Evolutionary conservation across 306 rosid species (phyloP), one percentile per base, ranked within the genome.

Genomic region (Rosa chinensis): DNA sequence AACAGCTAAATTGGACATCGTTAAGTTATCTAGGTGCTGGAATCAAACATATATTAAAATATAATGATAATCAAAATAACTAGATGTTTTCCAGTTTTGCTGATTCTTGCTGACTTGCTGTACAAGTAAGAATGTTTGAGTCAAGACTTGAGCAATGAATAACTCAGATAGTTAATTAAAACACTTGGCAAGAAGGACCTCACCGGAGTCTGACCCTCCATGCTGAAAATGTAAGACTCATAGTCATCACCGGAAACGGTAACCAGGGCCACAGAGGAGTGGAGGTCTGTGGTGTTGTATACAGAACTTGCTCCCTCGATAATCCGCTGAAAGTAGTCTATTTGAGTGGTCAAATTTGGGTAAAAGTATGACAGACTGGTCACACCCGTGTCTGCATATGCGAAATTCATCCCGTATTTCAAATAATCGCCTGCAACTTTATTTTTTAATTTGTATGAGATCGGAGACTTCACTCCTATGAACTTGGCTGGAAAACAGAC

Each of bases 401-500:
- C 37, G 32, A 73, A 73, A 18, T 73, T 52, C 16, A 73, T 50
- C 55, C 66, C 47, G 77, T 14, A 8, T 52, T 73, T 50, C 47
- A 73, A 20, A 32, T 52, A 2, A 1, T 35, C 8, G 0, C 13
- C 32, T 18, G 8, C 17, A 8, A 35, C 77, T 52, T 16, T 52
- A 35, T 73, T 73, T 17, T 20, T 73, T 8, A 18, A 73, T 39
- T 3, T 52, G 77, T 23, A 71, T 17, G 75, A 9, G 5, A 56
- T 5, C 16, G 53, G 78, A 40, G 39, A 13, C 55, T 75, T 75
- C 50, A 74, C 49, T 53, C 67, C 25, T 61, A 75, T 55, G 18
- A 56, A 75, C 55, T 10, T 11, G 21, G 78, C 78, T 75, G 78
- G 6, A 59, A 21, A 59, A 52, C 58, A 17, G 21, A 21, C 4